Conservation (phyloP, 331 rosid genomes). For the Rhamnella rubrinervis region DNA sequence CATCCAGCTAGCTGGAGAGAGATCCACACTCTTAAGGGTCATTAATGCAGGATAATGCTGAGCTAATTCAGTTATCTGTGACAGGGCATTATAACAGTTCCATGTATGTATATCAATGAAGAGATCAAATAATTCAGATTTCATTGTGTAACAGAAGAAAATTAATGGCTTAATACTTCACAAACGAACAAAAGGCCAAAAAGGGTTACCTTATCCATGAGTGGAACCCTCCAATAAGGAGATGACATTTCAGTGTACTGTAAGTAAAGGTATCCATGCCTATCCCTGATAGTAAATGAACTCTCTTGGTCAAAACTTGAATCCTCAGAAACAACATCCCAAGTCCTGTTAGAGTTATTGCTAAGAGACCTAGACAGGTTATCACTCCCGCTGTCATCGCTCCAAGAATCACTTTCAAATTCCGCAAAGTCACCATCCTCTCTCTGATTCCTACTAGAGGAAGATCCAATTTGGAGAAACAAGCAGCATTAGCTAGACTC, state of each 20-base stretch:
- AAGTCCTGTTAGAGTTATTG: conserved; percentile 65
- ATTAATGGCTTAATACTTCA: background rate
- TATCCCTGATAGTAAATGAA: conserved; percentile 46
- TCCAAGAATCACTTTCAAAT: conserved; percentile 70
- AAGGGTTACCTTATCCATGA: conserved; percentile 54
- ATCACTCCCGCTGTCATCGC: conserved; percentile 73
- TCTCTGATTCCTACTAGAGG: conserved; percentile 28
- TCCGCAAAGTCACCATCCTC: conserved; percentile 49
- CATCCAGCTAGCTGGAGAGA: conserved; percentile 95
- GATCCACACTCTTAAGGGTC: conserved; percentile 69
- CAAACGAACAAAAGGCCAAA: background rate
- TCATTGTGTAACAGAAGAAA: background rate
- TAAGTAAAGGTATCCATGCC: conserved; percentile 59
- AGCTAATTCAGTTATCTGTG: conserved; percentile 61
- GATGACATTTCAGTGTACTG: conserved; percentile 55
- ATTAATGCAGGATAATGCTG: conserved; percentile 46
- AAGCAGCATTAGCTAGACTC: too few species aligned
- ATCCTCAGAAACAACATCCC: conserved; percentile 73
- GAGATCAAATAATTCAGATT: background rate
- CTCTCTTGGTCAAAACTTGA: conserved; percentile 61
- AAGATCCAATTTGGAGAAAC: too few species aligned
- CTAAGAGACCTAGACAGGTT: conserved; percentile 53
- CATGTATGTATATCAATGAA: background rate
- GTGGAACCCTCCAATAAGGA: conserved; percentile 67
- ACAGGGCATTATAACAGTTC: conserved; percentile 4